phyloP scores from a whole-genome alignment of 208 protist genomes.

The Histomonas meleagridis region DNA sequence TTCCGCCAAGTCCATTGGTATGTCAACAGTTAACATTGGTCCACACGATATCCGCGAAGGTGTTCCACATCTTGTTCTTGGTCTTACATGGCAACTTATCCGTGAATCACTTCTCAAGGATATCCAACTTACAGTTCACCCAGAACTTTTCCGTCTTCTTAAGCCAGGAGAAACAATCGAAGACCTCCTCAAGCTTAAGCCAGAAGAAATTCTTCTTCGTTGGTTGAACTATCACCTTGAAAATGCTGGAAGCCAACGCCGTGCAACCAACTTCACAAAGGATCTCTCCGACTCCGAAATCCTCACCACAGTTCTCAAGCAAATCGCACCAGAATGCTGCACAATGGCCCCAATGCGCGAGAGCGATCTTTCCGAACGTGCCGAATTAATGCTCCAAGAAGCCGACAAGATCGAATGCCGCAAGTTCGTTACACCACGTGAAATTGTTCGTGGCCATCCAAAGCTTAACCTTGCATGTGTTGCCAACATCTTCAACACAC shows the following conservation, averaged over 20 bases:
- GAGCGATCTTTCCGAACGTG: slow-evolving; percentile 44
- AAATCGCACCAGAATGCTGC: slow-evolving; percentile 53
- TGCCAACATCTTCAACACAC: slow-evolving; percentile 55
- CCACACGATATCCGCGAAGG: slow-evolving; percentile 46
- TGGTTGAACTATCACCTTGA: slow-evolving; percentile 62
- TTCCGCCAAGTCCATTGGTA: slow-evolving; percentile 51
- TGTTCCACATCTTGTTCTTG: slow-evolving; percentile 46
- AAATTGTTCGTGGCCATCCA: not conserved
- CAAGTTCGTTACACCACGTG: slow-evolving; percentile 43
- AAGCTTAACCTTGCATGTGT: slow-evolving; percentile 54
- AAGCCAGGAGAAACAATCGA: slow-evolving; percentile 55
- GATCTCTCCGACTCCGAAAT: slow-evolving; percentile 51
- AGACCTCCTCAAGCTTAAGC: slow-evolving; percentile 51
- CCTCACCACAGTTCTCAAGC: slow-evolving; percentile 51
- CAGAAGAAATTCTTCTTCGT: slow-evolving; percentile 56
- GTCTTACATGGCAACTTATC: slow-evolving; percentile 55
- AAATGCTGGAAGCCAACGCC: slow-evolving; percentile 40
- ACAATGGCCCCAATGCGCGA: slow-evolving; percentile 47
- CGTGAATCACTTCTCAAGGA: slow-evolving; percentile 46
- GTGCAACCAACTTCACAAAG: slow-evolving; percentile 51
- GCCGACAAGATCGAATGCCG: slow-evolving; percentile 48
- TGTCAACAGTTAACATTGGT: slow-evolving; percentile 47
- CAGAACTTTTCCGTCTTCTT: slow-evolving; percentile 54
- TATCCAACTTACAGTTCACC: slow-evolving; percentile 53
- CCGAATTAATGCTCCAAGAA: slow-evolving; percentile 48